Base-by-base conservation (phyloP, 306 rosid genomes). In the Rosa chinensis region DNA sequence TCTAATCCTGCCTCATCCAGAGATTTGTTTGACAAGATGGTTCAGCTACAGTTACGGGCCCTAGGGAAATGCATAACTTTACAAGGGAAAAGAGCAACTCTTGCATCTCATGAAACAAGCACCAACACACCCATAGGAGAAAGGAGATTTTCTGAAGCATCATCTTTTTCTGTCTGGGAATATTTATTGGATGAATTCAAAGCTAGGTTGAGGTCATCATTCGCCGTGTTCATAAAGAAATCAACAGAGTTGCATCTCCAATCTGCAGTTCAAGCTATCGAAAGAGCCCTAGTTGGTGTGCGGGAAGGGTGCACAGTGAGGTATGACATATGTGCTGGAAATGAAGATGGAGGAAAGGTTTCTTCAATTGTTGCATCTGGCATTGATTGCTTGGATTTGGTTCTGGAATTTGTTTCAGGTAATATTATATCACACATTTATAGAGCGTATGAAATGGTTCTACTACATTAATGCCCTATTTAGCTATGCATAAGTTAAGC, bases 371-470 rank as follows among this genome's bases (percentile, higher is more conserved):
- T 89, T 78, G 92, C 97, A 10, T 94, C 92, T 79, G 97, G 92
- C 71, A 79, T 94, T 83, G 95, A 94, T 76, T 92, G 92, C 85
- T 87, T 92, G 83, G 90, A 87, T 82, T 84, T 94, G 90, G 89
- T 94, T 84, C 88, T 91, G 62, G 97, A 94, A 78, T 89, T 80
- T 85, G 93, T 86, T 78, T 87, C 97, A 87, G 99, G 99, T 94
- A 90, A 81, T 61, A 58, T 73, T 72, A 32, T 47, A 68, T 74
- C 43, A 53, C 82, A 66, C 66, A 59, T 70, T 47, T 73, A 17
- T 53, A 28, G 74, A 82, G 49, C 61, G 66, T 50, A 74, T 73
- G 7, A 47, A n/a, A 43, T 32, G 32, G 39, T 20, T 78, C 45
- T 70, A 28, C 8, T 25, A 25, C 28, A 25, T 25, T 25, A 25